Evolutionary conservation across 2,329 filamentous ascomycete genomes (phyloP).

Genomic region (Paracoccidioides brasiliensis): DNA sequence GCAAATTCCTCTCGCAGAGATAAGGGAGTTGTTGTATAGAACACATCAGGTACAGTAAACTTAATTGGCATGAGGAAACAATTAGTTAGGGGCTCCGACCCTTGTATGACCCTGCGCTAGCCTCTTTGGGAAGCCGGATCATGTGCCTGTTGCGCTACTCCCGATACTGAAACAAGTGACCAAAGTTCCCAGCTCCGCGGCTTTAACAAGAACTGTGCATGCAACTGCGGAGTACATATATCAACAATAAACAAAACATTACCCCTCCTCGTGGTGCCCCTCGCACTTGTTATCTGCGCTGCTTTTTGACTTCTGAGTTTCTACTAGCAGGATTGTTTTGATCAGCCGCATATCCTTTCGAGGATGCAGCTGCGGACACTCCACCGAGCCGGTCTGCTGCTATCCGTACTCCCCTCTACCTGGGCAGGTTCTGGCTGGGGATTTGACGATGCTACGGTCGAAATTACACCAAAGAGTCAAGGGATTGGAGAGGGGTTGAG

Average conservation of each 20-base stretch:
- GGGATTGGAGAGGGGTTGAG: conserved; percentile 41
- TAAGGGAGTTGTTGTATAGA: neutral
- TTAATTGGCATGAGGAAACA: neutral
- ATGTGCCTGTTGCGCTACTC: neutral
- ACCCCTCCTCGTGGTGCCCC: neutral
- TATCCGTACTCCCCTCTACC: conserved; percentile 21
- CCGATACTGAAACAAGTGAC: neutral
- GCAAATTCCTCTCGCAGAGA: neutral
- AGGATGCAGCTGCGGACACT: conserved; percentile 26
- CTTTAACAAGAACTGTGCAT: neutral
- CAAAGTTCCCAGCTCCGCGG: neutral
- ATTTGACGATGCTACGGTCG: conserved; percentile 51
- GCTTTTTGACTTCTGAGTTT: neutral
- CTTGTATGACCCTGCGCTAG: neutral
- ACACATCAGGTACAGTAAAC: neutral
- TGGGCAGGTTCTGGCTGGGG: conserved; percentile 44
- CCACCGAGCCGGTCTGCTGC: conserved; percentile 24
- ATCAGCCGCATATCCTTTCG: neutral
- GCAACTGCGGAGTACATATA: neutral
- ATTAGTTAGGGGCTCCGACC: conserved; percentile 1
- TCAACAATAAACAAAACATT: neutral
- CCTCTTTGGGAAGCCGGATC: neutral
- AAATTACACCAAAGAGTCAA: conserved; percentile 46
- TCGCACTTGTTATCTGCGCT: neutral
- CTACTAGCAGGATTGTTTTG: too few species aligned